phyloP scores from a whole-genome alignment of 2,329 filamentous ascomycete genomes.

The Geosmithia flava region DNA sequence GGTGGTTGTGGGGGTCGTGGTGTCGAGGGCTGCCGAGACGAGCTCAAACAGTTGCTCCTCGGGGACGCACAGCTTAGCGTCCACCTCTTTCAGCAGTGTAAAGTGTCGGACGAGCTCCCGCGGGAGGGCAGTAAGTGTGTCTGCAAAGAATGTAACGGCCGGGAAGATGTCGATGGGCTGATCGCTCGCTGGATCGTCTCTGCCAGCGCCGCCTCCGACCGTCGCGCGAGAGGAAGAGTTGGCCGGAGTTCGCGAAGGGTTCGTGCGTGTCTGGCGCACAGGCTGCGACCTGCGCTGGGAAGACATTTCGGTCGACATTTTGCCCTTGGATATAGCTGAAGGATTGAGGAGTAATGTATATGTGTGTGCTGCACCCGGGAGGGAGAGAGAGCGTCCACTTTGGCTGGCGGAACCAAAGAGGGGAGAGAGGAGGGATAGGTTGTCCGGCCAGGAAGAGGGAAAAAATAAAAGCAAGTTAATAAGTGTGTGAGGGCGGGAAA shows the following conservation, averaged over 20 bases:
- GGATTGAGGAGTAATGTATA: background rate
- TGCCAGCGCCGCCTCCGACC: slow-evolving; percentile 12
- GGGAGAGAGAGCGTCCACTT: too few species aligned
- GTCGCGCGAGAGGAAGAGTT: slow-evolving; percentile 27
- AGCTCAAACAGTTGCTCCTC: slow-evolving; percentile 72
- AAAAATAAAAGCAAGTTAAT: background rate
- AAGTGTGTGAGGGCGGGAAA: background rate
- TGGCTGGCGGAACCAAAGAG: too few species aligned
- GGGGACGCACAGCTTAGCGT: slow-evolving; percentile 87
- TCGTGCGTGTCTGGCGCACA: slow-evolving; percentile 52
- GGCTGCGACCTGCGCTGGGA: slow-evolving; percentile 50
- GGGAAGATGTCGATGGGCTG: slow-evolving; percentile 56
- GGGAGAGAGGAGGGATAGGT: background rate
- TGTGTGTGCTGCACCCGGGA: too few species aligned
- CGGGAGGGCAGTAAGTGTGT: slow-evolving; percentile 82
- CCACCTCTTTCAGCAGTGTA: slow-evolving; percentile 91
- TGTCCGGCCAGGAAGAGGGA: background rate
- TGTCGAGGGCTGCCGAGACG: slow-evolving; percentile 50
- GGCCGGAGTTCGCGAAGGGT: slow-evolving; percentile 44
- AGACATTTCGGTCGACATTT: slow-evolving; percentile 24
- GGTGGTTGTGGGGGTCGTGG: slow-evolving; percentile 27
- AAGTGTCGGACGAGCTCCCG: slow-evolving; percentile 94
- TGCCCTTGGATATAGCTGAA: slow-evolving; percentile 20
- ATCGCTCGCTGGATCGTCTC: slow-evolving; percentile 34
- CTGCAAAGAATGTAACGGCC: slow-evolving; percentile 66